Conservation (phyloP, 2,329 filamentous ascomycete species). For the Chalaropsis thielavioides region DNA sequence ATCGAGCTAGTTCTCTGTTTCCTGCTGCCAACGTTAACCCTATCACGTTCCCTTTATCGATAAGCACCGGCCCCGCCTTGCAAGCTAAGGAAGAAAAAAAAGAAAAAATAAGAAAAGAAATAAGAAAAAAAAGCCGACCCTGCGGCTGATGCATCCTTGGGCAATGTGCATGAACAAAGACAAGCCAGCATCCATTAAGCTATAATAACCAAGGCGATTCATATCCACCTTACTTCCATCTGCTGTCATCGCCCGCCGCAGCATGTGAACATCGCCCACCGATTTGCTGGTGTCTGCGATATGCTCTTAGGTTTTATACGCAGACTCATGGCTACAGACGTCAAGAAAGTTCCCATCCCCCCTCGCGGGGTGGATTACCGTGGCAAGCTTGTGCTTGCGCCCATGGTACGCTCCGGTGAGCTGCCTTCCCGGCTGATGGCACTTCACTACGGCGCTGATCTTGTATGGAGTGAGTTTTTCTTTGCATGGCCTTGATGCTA, state of each 20-base stretch:
- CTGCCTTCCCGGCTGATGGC: slow-evolving; percentile 77
- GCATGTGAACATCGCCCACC: slow-evolving; percentile 10
- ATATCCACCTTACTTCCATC: no score
- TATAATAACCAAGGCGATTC: background rate
- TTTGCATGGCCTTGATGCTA: no score
- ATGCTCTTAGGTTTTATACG: slow-evolving; percentile 16
- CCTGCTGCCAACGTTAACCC: background rate
- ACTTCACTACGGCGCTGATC: slow-evolving; percentile 86
- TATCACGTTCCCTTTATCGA: slow-evolving; percentile 7
- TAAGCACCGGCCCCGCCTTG: background rate
- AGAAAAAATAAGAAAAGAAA: no score
- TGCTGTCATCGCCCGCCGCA: background rate
- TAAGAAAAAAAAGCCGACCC: slow-evolving; percentile 8
- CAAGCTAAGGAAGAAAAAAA: background rate
- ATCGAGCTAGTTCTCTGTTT: background rate
- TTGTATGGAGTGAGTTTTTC: slow-evolving; percentile 67
- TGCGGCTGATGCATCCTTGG: background rate
- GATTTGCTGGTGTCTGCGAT: slow-evolving; percentile 10
- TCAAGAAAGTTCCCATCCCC: slow-evolving; percentile 68
- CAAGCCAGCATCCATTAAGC: no score
- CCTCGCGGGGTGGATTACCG: slow-evolving; percentile 83
- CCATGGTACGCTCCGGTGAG: slow-evolving; percentile 97
- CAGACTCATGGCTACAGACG: slow-evolving; percentile 42
- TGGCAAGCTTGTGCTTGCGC: slow-evolving; percentile 84
- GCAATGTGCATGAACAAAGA: background rate